Percentiles rank a stretch among this genome's conserved stretches.
These are phyloP conservation scores for Starmerella apicola DNA, from an alignment of 805 yeast species.

Conservation along the genomic window DNA sequence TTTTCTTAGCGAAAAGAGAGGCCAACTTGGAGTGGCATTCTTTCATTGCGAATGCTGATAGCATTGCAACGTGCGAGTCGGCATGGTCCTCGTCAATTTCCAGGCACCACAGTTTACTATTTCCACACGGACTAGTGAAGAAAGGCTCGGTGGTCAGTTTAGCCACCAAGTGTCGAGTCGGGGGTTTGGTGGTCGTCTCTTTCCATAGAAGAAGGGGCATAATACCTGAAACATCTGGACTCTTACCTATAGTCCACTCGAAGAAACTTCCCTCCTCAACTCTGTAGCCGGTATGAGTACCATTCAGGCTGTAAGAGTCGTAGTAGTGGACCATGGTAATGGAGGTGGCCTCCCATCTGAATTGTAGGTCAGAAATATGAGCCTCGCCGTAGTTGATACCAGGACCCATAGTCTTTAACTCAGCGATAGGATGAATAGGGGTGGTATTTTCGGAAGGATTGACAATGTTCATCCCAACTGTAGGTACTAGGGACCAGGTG, in stretches of 20 bases:
- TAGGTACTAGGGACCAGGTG: slow-evolving; percentile 22
- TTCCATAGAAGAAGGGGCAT: slow-evolving; percentile 18
- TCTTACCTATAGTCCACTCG: slow-evolving; percentile 19
- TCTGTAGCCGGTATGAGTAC: slow-evolving; percentile 17
- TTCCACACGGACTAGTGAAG: slow-evolving; percentile 20
- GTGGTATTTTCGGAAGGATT: slow-evolving; percentile 1
- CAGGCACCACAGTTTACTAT: slow-evolving; percentile 17
- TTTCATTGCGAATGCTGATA: slow-evolving; percentile 22
- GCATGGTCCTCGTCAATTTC: slow-evolving; percentile 21
- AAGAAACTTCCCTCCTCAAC: slow-evolving; percentile 14
- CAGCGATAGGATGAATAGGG: slow-evolving; percentile 20
- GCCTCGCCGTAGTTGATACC: slow-evolving; percentile 12
- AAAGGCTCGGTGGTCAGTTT: slow-evolving; percentile 10
- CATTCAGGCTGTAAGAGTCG: slow-evolving; percentile 9
- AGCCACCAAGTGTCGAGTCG: slow-evolving; percentile 16
- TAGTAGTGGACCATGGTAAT: slow-evolving; percentile 7
- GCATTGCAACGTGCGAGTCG: slow-evolving; percentile 19
- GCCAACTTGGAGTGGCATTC: slow-evolving; percentile 4
- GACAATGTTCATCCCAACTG: slow-evolving; percentile 3
- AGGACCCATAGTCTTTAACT: slow-evolving; percentile 16
- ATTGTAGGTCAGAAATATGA: slow-evolving; percentile 17
- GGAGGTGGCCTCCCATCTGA: slow-evolving; percentile 4
- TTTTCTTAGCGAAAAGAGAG: slow-evolving; percentile 9
- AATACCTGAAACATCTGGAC: slow-evolving; percentile 3
- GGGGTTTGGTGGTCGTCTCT: slow-evolving; percentile 3